Percentiles rank a stretch among this genome's conserved stretches.
phyloP scores from a whole-genome alignment of 495 filamentous ascomycete species.

The Penicillium paxilli region DNA sequence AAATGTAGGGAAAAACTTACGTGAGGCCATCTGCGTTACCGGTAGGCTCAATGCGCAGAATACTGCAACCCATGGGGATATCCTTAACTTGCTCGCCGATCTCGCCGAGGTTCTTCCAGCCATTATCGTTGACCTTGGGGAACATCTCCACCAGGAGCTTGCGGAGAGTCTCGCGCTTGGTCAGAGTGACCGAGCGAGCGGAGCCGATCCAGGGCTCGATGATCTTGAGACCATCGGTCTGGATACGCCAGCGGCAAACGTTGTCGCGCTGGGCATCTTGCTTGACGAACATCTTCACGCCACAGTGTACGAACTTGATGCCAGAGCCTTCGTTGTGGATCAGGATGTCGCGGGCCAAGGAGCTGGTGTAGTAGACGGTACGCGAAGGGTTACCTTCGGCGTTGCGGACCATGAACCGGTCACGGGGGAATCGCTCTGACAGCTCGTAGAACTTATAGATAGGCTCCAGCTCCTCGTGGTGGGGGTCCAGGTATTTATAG shows the following conservation, averaged over 20 bases:
- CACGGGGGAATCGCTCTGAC: conserved; percentile 76
- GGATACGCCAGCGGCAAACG: conserved; percentile 90
- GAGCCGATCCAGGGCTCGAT: conserved; percentile 85
- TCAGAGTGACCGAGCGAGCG: conserved; percentile 70
- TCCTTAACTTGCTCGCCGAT: conserved; percentile 81
- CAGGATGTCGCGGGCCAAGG: conserved; percentile 81
- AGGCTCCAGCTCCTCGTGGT: conserved; percentile 69
- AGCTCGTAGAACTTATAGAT: conserved; percentile 83
- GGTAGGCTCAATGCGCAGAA: conserved; percentile 76
- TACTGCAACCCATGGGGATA: conserved; percentile 87
- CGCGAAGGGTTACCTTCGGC: conserved; percentile 76
- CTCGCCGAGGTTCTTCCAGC: conserved; percentile 76
- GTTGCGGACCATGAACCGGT: conserved; percentile 96
- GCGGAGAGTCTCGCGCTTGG: conserved; percentile 71
- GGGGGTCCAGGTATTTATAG: conserved; percentile 79
- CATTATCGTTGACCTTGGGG: conserved; percentile 68
- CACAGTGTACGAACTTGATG: conserved; percentile 93
- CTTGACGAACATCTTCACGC: conserved; percentile 98
- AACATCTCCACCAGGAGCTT: conserved; percentile 92
- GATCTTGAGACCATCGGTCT: conserved; percentile 87
- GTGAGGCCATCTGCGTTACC: conserved; percentile 67
- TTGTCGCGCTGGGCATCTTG: conserved; percentile 85
- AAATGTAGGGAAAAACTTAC: conserved; percentile 32
- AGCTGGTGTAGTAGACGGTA: conserved; percentile 92
- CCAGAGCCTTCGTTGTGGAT: conserved; percentile 79